phyloP scores from a whole-genome alignment of 495 filamentous ascomycete species.

The Neurospora tetraspora region DNA sequence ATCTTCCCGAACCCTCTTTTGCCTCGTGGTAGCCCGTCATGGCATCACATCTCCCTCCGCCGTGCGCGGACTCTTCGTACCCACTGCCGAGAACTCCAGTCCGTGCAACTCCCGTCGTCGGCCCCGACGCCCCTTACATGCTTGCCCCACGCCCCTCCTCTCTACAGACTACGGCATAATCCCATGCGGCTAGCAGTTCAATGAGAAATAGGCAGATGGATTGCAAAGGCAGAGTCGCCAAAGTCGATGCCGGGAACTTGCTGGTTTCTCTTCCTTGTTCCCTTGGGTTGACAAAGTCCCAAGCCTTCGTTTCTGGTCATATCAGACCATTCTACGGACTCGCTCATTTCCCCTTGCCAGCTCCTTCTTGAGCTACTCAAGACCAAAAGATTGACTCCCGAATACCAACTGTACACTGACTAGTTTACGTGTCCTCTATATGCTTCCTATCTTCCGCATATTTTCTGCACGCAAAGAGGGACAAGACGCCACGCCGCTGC shows the following conservation, averaged over 20 bases:
- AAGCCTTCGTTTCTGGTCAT: neutral
- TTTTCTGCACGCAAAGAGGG: neutral
- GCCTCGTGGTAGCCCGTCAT: constrained; percentile 26
- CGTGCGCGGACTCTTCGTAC: neutral
- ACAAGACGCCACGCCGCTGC: neutral
- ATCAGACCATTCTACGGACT: neutral
- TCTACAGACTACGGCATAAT: constrained; percentile 13
- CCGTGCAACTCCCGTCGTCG: neutral
- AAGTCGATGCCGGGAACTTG: neutral
- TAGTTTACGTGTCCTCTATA: neutral
- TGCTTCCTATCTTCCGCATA: neutral
- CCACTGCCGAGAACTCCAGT: neutral
- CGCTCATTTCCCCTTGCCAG: neutral
- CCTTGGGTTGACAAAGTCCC: neutral
- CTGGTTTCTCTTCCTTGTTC: neutral
- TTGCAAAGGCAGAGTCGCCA: neutral
- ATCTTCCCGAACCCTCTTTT: constrained; percentile 31
- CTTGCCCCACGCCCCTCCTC: constrained; percentile 9
- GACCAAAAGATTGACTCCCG: neutral
- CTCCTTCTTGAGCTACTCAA: neutral
- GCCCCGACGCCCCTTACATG: constrained; percentile 3
- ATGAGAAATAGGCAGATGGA: constrained; percentile 11
- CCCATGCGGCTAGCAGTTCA: constrained; percentile 14
- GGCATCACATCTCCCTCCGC: constrained; percentile 11
- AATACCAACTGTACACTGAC: neutral